These are phyloP conservation scores for Cyberlindnera nakhonratchasimensis DNA, from an alignment of 805 yeast genomes.

Conservation along the genomic window DNA sequence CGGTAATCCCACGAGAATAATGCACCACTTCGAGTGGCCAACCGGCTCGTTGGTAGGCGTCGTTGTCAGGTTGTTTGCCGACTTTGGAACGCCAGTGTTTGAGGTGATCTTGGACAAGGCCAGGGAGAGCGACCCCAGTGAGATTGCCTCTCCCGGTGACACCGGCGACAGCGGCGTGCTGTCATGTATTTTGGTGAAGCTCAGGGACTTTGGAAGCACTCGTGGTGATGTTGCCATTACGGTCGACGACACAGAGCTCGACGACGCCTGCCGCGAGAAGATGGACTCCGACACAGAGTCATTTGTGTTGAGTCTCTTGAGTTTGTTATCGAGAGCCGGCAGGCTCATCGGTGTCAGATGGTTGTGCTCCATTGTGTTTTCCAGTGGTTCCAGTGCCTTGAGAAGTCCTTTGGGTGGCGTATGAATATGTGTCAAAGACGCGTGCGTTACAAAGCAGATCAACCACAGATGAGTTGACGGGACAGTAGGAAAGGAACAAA, in stretches of 20 bases:
- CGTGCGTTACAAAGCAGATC: too few species aligned
- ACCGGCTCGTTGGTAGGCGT: slow-evolving; percentile 27
- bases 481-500: too few species aligned
- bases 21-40: slow-evolving; percentile 47
- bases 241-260: slow-evolving; percentile 23
- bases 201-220: slow-evolving; percentile 15
- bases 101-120: slow-evolving; percentile 14
- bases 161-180: not conserved
- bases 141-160: slow-evolving; percentile 1
- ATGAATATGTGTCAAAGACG: too few species aligned
- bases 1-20: slow-evolving; percentile 73
- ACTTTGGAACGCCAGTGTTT: slow-evolving; percentile 20
- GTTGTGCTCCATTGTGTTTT: too few species aligned
- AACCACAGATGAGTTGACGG: too few species aligned
- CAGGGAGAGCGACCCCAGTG: slow-evolving; percentile 16
- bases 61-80: slow-evolving; percentile 24
- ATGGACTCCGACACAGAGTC: slow-evolving; percentile 20
- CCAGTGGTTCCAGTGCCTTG: too few species aligned
- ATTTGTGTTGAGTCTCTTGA: slow-evolving; percentile 24
- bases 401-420: too few species aligned
- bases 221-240: slow-evolving; percentile 7
- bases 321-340: slow-evolving; percentile 13
- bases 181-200: slow-evolving; percentile 22
- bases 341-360: not conserved
- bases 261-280: slow-evolving; percentile 27